Evolutionary conservation across 176 grass and related monocot genomes (phyloP), one percentile per base, ranked within the genome.

Genomic region (Bromus sterilis): DNA sequence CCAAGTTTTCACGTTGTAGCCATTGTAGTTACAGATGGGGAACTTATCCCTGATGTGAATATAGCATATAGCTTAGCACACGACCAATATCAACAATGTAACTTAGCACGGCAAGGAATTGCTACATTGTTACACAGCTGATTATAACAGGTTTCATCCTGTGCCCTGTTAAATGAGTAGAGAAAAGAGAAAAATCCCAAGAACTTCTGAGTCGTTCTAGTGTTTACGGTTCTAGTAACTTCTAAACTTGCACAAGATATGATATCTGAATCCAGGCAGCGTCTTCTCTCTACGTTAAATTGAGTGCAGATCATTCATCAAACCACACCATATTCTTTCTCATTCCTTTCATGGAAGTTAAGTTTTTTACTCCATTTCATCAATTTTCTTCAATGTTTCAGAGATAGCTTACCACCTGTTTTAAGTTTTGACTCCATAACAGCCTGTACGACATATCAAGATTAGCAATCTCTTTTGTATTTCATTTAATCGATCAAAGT

Each of bases 41-140:
- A 56, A 48, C 3, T 24, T 71, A 49, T 44, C 64, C 5, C 26
- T 75, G 24, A 29, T 89, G 82, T 85, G 61, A 55, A 81, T 81
- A 81, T 53, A n/a, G n/a, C n/a, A n/a, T n/a, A n/a, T 74, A 71
- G 30, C 6, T 61, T 76, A 59, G 46, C 41, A 42, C 9, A 60
- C 24, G 42, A 53, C 78, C 40, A 14, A 14, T n/a, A 9, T 67
- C 25, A 34, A 55, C 43, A 16, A 23, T 77, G 57, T 42, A 74
- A 28, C 56, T 20, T 63, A 62, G 40, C 6, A 21, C 6, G 18
- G 0, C 65, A 24, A 57, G 18, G 25, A 24, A 48, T 72, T 72
- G 41, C 69, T 14, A 71, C 25, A 46, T 73, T 82, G 61, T 78
- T 61, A 10, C 30, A 32, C 12, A 61, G 55, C 56, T 57, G 78